Evolutionary conservation across 1,139 yeast genomes (phyloP).

Genomic region (Pichia sp.): DNA sequence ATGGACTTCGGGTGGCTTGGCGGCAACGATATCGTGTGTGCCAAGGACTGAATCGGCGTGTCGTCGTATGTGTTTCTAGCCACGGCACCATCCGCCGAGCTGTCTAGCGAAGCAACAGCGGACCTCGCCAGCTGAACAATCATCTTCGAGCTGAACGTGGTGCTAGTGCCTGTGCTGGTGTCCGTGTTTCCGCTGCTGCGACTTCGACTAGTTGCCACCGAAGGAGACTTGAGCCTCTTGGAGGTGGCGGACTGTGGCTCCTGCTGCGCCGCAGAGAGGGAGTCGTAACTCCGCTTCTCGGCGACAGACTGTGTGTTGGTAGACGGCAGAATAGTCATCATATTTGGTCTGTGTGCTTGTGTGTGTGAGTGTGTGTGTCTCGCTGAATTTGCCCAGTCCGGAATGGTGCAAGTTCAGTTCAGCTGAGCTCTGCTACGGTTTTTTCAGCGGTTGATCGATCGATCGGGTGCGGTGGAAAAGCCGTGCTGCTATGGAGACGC

Average conservation of each 20-base stretch:
- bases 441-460: no score
- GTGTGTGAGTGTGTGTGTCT: not conserved
- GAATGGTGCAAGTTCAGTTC: no score
- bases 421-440: no score
- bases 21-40: constrained; percentile 43
- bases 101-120: constrained; percentile 67
- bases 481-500: no score
- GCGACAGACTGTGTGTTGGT: not conserved
- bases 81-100: constrained; percentile 22
- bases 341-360: not conserved
- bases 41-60: constrained; percentile 42
- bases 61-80: constrained; percentile 28
- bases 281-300: constrained; percentile 31
- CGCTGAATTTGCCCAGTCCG: no score
- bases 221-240: not conserved
- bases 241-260: not conserved
- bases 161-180: no score
- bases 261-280: not conserved
- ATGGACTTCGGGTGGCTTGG: constrained; percentile 38
- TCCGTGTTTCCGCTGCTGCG: no score
- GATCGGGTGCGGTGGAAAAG: no score
- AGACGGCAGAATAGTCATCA: constrained; percentile 15
- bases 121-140: constrained; percentile 44
- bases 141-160: constrained; percentile 14
- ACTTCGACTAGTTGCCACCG: not conserved